phyloP scores from a whole-genome alignment of 768 basidiomycete species.

The Dictyophora rubrovolvata region DNA sequence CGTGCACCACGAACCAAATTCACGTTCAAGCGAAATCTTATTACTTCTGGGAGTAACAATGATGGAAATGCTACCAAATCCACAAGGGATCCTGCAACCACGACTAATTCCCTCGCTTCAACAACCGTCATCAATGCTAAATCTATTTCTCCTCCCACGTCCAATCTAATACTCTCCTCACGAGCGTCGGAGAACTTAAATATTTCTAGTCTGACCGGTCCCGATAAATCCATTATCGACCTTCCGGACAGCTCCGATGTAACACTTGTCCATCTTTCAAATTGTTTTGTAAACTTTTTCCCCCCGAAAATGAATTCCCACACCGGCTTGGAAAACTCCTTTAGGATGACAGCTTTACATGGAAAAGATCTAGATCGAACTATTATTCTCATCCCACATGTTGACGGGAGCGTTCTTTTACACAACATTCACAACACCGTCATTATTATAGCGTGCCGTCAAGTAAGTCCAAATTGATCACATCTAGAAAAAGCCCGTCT shows the following conservation, averaged over 20 bases:
- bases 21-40: slow-evolving; percentile 45
- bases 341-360: slow-evolving; percentile 49
- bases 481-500: not conserved
- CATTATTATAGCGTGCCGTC: slow-evolving; percentile 68
- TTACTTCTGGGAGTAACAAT: slow-evolving; percentile 12
- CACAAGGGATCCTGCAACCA: not conserved
- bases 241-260: slow-evolving; percentile 31
- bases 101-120: not conserved
- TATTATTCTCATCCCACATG: slow-evolving; percentile 52
- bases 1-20: slow-evolving; percentile 55
- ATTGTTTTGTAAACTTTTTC: slow-evolving; percentile 64
- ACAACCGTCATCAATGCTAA: slow-evolving; percentile 2
- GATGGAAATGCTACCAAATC: not conserved
- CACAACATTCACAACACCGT: slow-evolving; percentile 53
- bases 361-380: slow-evolving; percentile 48
- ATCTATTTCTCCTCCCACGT: slow-evolving; percentile 13
- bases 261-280: slow-evolving; percentile 52
- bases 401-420: slow-evolving; percentile 65
- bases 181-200: slow-evolving; percentile 40
- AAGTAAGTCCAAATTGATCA: slow-evolving; percentile 36
- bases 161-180: slow-evolving; percentile 34
- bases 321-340: slow-evolving; percentile 7
- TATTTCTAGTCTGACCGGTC: slow-evolving; percentile 27
- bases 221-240: slow-evolving; percentile 20
- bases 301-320: slow-evolving; percentile 13